Percentiles rank a stretch among this genome's conserved stretches.
These are phyloP conservation scores for Penicillium egyptiacum DNA, from an alignment of 495 filamentous ascomycete genomes.

Conservation along the genomic window DNA sequence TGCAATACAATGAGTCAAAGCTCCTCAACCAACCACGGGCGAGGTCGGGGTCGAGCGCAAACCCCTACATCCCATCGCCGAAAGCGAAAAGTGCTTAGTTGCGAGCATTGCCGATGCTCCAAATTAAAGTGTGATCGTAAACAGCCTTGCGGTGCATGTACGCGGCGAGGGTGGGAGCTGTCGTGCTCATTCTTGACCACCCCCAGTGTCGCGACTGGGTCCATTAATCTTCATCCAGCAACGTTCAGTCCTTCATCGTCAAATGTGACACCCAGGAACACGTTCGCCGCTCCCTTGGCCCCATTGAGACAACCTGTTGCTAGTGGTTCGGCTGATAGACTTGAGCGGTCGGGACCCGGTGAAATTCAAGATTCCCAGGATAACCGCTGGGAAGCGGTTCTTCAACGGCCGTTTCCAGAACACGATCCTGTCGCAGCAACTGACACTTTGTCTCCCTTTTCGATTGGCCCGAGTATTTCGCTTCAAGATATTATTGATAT, in stretches of 20 bases:
- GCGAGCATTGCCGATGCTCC: slow-evolving; percentile 21
- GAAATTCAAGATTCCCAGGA: background rate
- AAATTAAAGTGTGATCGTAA: slow-evolving; percentile 30
- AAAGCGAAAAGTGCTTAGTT: slow-evolving; percentile 21
- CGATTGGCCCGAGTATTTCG: slow-evolving; percentile 7
- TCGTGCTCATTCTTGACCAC: slow-evolving; percentile 4
- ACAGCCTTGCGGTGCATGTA: slow-evolving; percentile 20
- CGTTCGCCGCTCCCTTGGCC: background rate
- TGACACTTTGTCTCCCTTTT: slow-evolving; percentile 11
- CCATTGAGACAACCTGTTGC: background rate
- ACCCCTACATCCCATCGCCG: slow-evolving; percentile 7
- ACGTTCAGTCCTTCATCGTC: background rate
- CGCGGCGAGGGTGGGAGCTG: slow-evolving; percentile 7
- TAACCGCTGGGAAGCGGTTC: slow-evolving; percentile 3
- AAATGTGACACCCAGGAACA: background rate
- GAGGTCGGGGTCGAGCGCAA: background rate
- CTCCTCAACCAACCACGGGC: background rate
- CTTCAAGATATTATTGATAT: slow-evolving; percentile 12
- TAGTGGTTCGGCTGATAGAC: background rate
- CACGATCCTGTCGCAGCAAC: background rate
- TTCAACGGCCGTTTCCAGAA: slow-evolving; percentile 3
- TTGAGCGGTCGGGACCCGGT: background rate
- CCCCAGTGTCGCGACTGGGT: background rate
- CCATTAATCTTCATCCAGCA: background rate
- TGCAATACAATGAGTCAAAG: background rate